Conservation (phyloP, 768 basidiomycete genomes). For the Leccinum variicolor region DNA sequence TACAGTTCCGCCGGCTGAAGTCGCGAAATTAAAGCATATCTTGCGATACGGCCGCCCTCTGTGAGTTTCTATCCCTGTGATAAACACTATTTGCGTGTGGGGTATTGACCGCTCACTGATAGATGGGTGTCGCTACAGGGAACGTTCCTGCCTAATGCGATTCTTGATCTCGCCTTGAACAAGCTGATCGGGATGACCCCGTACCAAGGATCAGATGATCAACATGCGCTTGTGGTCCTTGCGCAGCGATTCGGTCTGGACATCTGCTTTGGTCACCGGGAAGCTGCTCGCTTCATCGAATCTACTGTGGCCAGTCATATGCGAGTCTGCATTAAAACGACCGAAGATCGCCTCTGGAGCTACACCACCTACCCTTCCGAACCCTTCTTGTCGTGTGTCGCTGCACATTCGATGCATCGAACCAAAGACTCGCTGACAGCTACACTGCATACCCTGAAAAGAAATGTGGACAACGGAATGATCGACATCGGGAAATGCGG, state of each 20-base stretch:
- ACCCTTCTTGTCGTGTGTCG: no score
- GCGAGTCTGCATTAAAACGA: no score
- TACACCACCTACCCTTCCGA: no score
- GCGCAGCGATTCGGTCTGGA: neutral
- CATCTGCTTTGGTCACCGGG: no score
- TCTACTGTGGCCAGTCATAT: no score
- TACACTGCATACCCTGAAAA: no score
- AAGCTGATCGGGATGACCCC: neutral
- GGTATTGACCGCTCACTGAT: neutral
- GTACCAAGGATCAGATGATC: neutral
- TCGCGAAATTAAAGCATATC: neutral
- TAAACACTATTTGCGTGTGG: neutral
- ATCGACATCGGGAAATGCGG: no score
- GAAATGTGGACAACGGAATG: no score
- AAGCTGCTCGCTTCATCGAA: neutral
- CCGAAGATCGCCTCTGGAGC: no score
- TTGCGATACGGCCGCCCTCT: neutral
- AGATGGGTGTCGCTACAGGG: neutral
- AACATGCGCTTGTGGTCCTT: conserved; percentile 2
- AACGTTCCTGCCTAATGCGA: neutral
- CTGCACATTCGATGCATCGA: no score
- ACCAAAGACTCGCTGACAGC: no score
- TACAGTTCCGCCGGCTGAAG: neutral
- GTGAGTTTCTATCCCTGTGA: neutral
- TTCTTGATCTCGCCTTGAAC: neutral